Base-by-base conservation (phyloP, 805 yeast genomes). In the Lipomyces chichibuensis region DNA sequence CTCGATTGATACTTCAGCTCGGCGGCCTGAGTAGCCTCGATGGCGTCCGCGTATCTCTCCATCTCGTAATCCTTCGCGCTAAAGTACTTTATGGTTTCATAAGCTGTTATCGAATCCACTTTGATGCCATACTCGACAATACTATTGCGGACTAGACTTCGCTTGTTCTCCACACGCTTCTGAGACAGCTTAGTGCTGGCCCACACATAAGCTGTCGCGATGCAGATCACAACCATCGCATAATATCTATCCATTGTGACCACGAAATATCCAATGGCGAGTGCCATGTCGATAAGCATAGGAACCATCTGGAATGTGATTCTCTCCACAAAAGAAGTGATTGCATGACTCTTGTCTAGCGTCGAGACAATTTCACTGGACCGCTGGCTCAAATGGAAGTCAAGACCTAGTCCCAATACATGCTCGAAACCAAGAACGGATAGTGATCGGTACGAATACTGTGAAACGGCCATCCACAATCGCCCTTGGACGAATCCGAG, bases 1-100 rank as follows among this genome's bases (percentile, higher is more conserved):
- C 63, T 59, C 6, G 64, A 53, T 20, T 59, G 64, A 33, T 64
- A 70, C 39, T 35, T 37, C 17, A 51, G 8, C 54, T 67, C 65
- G 13, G 60, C 51, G 14, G n/a, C 33, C 29, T 67, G 70, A 13
- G 56, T 52, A 3, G 37, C 46, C 9, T 54, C 61, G 23, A 69
- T 59, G 14, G 72, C 69, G 14, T 52, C 37, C 5, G n/a, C 29
- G 39, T 59, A 69, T 39, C 72, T 59, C 9, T 69, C 61, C 14
- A 27, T n/a, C 60, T 69, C 72, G 57, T 62, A 69, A 9, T 67
- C 60, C 7, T 52, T 56, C n/a, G 72, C 71, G 58, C 68, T 68
- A 60, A 69, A 69, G 35, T 69, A 64, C 43, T 67, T 69, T 3
- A 69, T 69, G 9, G 70, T 69, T 29, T 69, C 72, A 35, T 52